phyloP scores from a whole-genome alignment of 106 monocot genomes.

The Dendrobium officinale region DNA sequence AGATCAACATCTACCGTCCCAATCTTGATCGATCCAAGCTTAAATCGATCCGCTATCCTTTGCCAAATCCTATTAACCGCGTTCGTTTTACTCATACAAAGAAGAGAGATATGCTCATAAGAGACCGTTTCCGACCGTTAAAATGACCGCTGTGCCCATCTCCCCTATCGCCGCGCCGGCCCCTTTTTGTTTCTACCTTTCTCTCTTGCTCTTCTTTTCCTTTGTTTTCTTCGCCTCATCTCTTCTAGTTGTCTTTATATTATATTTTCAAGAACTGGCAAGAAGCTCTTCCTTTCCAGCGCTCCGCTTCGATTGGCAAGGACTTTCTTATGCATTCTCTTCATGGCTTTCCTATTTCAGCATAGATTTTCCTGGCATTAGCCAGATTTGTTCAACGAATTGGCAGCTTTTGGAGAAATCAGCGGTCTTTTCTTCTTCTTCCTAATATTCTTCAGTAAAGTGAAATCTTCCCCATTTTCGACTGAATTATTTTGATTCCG shows the following conservation, averaged over 20 bases:
- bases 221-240: background rate
- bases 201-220: background rate
- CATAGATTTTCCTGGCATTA: background rate
- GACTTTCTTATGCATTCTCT: background rate
- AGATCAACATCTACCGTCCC: background rate
- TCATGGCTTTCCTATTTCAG: background rate
- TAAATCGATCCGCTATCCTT: background rate
- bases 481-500: background rate
- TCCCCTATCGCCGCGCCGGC: background rate
- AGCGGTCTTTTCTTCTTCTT: background rate
- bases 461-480: background rate
- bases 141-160: slow-evolving; percentile 11
- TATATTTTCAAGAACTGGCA: background rate
- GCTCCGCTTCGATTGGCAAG: background rate
- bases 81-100: background rate
- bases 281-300: background rate
- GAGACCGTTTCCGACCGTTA: slow-evolving; percentile 8
- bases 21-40: background rate
- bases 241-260: background rate
- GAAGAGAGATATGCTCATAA: background rate
- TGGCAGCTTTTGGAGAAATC: background rate
- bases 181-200: background rate
- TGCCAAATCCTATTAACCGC: background rate
- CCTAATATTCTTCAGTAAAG: background rate
- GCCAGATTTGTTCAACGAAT: background rate